These are phyloP conservation scores for Posidonia australis DNA, from an alignment of 106 monocot species.

Conservation along the genomic window DNA sequence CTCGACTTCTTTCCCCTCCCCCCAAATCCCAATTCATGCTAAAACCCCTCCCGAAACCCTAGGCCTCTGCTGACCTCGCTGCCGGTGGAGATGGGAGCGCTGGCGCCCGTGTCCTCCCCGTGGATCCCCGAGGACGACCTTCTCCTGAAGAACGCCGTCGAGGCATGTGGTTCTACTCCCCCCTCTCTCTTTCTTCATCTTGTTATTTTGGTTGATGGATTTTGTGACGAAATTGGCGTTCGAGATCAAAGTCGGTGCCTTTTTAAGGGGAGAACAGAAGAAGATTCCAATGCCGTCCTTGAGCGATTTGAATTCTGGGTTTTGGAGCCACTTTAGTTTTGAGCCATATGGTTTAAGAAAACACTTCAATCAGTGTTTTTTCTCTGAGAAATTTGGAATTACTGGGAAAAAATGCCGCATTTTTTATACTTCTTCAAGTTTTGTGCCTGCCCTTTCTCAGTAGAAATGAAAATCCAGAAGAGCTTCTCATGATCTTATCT, in stretches of 20 bases:
- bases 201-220: neutral
- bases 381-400: too few species aligned
- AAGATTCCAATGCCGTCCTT: neutral
- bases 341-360: too few species aligned
- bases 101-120: conserved; percentile 12
- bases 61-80: neutral
- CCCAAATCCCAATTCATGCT: neutral
- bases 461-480: too few species aligned
- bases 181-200: neutral
- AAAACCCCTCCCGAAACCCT: neutral
- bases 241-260: too few species aligned
- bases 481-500: too few species aligned
- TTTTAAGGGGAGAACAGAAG: neutral
- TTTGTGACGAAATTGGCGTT: neutral
- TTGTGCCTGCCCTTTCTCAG: too few species aligned
- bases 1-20: neutral
- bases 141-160: conserved; percentile 78
- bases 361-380: too few species aligned
- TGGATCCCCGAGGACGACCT: conserved; percentile 79
- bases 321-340: too few species aligned
- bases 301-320: neutral
- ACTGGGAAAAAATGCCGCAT: too few species aligned
- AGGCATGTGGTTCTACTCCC: conserved; percentile 21
- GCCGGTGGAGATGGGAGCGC: conserved; percentile 29
- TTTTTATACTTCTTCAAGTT: too few species aligned